phyloP scores from a whole-genome alignment of 345 rosid species.

The Hypericum androsaemum region DNA sequence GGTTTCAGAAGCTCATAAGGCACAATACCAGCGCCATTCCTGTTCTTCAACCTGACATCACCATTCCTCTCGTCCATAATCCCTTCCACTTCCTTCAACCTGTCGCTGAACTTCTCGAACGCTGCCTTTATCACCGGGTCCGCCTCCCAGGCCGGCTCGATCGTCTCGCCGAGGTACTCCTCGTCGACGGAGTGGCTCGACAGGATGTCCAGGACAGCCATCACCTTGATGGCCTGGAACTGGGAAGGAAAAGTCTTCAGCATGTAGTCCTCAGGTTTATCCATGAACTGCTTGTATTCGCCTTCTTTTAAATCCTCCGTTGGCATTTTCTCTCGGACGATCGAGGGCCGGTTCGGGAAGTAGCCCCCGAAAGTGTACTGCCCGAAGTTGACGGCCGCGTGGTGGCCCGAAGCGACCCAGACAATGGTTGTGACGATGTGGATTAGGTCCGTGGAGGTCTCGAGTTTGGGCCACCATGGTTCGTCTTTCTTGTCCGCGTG shows the following conservation, averaged over 20 bases:
- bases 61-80: not conserved
- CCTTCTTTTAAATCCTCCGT: not conserved
- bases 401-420: conserved; percentile 7
- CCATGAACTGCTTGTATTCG: not conserved
- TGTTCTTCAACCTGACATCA: not conserved
- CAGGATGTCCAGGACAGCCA: conserved; percentile 5
- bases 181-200: conserved; percentile 2
- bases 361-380: conserved; percentile 1
- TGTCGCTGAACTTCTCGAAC: conserved; percentile 1
- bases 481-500: conserved; percentile 7
- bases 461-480: conserved; percentile 6
- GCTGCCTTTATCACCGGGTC: conserved; percentile 4
- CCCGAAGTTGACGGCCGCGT: conserved; percentile 8
- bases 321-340: conserved; percentile 3
- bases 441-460: not conserved
- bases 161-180: conserved; percentile 3
- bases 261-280: not conserved
- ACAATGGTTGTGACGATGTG: not conserved
- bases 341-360: conserved; percentile 1
- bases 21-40: conserved; percentile 1
- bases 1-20: conserved; percentile 8
- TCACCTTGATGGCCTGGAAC: conserved; percentile 1
- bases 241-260: conserved; percentile 1
- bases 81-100: conserved; percentile 5
- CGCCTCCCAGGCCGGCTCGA: conserved; percentile 4